Evolutionary conservation across 257 asterid genomes (phyloP).

Genomic region (Scutellaria barbata): DNA sequence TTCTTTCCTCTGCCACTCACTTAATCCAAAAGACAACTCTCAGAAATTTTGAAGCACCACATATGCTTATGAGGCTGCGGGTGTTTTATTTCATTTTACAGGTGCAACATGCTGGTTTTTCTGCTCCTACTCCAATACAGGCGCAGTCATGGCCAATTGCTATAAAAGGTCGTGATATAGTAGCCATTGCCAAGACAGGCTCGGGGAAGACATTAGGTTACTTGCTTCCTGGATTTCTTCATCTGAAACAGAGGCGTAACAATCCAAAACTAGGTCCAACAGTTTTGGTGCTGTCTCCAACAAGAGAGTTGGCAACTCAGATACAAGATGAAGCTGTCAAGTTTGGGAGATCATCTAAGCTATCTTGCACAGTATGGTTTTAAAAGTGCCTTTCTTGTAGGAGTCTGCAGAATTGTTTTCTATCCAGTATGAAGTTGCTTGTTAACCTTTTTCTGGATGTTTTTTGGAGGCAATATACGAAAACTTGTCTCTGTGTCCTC

Average conservation of each 20-base stretch:
- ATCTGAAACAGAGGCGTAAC: constrained; percentile 64
- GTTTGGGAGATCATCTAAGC: constrained; percentile 83
- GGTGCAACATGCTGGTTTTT: constrained; percentile 90
- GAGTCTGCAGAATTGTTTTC: constrained; percentile 11
- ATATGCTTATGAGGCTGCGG: constrained; percentile 51
- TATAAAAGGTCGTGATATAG: constrained; percentile 87
- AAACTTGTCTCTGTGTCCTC: neutral
- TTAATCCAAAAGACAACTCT: constrained; percentile 47
- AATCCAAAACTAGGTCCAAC: constrained; percentile 89
- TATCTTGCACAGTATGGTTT: constrained; percentile 85
- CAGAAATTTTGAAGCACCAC: constrained; percentile 45
- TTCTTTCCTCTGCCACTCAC: constrained; percentile 70
- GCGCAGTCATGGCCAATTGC: constrained; percentile 99
- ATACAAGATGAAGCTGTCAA: constrained; percentile 94
- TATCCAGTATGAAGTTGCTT: neutral
- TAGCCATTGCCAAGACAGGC: constrained; percentile 99
- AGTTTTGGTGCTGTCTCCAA: constrained; percentile 92
- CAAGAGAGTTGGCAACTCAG: constrained; percentile 97
- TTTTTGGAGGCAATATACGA: neutral
- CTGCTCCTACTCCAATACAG: constrained; percentile 98
- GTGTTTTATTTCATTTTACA: constrained; percentile 62
- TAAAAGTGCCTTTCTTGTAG: constrained; percentile 18
- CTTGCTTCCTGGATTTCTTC: constrained; percentile 89
- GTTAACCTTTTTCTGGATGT: neutral
- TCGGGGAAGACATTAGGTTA: constrained; percentile 98